Evolutionary conservation across 2,329 filamentous ascomycete genomes (phyloP), one percentile per base, ranked within the genome.

Genomic region (Talaromyces sp.): DNA sequence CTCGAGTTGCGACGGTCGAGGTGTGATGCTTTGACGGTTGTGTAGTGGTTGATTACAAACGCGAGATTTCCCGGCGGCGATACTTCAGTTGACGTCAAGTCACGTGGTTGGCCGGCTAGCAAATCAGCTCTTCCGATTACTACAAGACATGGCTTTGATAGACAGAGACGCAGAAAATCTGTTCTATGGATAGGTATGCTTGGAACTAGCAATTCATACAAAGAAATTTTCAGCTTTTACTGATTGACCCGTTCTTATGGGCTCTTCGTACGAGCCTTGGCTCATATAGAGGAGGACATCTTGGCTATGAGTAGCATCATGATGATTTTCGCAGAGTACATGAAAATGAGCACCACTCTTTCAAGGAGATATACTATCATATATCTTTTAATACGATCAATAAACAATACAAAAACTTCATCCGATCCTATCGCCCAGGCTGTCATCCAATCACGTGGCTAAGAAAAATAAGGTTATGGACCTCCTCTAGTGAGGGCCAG

Each of bases 31-130:
- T 29, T 4, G 17, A 31, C 35, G 21, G 54, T 21, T 50, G 53
- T 26, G 26, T 4, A 35, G 10, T 38, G 21, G 43, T 38, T 55
- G 55, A 61, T 61, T 54, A 61, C 55, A 54, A 61, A 61, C 24
- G 48, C 48, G 17, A 52, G 26, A 52, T 27, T 27, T 52, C 27
- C 48, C 48, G 31, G 55, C 55, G 32, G 58, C 35, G 29, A 48
- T 38, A 57, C 43, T 57, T 57, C 11, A 29, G 50, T 43, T 61
- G 59, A 61, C 59, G 59, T 61, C 59, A 61, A 61, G 9, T 52
- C 55, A 61, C 59, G 59, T 61, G 59, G 54, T 43, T 50, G 21
- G 27, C 0, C 21, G 0, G n/a, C 6, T 8, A 50, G 12, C 27
- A 26, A 41, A 29, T 48, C 27, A 38, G 29, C 32, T 5, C 32